Evolutionary conservation across 208 protist genomes (phyloP).

Genomic region (Perkinsela sp.): DNA sequence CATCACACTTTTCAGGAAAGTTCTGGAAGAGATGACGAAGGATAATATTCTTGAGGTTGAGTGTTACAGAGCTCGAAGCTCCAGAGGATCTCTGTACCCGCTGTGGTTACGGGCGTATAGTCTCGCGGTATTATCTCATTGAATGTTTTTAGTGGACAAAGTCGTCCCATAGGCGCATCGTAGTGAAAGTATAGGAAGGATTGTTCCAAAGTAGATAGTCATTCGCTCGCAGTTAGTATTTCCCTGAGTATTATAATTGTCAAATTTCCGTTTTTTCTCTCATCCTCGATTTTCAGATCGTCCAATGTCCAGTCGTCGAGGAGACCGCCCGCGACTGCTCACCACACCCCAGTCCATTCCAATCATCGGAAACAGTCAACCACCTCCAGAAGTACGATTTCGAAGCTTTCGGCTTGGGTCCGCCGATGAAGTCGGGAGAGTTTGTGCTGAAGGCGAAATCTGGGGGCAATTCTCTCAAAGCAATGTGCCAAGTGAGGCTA

Average conservation of each 20-base stretch:
- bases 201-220: too few species aligned
- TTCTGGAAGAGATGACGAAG: neutral
- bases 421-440: neutral
- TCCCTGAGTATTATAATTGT: too few species aligned
- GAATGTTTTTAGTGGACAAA: too few species aligned
- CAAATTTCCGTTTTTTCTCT: neutral
- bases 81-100: neutral
- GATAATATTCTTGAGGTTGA: neutral
- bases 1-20: neutral
- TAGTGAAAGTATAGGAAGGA: too few species aligned
- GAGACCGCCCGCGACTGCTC: neutral
- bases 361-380: neutral
- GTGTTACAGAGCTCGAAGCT: neutral
- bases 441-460: neutral
- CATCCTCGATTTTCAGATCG: neutral
- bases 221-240: too few species aligned
- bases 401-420: neutral
- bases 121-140: neutral
- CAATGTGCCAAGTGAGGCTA: neutral
- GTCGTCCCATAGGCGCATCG: too few species aligned
- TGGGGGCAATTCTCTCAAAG: neutral
- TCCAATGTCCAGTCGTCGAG: neutral
- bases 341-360: neutral
- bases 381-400: neutral
- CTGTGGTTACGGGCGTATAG: neutral